Evolutionary conservation across 805 yeast species (phyloP).

Genomic region (Hanseniaspora occidentalis): DNA sequence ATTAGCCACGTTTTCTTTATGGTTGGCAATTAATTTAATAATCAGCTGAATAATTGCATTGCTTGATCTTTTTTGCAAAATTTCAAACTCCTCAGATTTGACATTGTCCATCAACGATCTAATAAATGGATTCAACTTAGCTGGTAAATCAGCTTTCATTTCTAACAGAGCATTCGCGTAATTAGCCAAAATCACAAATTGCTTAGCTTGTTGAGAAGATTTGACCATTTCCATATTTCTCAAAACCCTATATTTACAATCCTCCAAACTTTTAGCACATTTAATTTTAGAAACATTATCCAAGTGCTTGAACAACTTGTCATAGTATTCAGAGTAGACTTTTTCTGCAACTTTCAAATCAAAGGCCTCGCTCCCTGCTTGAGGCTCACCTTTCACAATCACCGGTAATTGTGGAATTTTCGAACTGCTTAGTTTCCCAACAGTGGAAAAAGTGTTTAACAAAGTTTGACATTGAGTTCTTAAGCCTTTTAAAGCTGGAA

Average conservation of each 20-base stretch:
- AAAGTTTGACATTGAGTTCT: constrained; percentile 81
- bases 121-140: constrained; percentile 78
- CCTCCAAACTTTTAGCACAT: constrained; percentile 62
- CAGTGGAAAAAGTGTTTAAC: constrained; percentile 62
- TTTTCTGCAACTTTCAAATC: constrained; percentile 65
- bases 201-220: constrained; percentile 36
- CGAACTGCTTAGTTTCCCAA: constrained; percentile 57
- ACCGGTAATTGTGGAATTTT: constrained; percentile 77
- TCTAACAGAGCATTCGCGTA: constrained; percentile 66
- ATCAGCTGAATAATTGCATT: constrained; percentile 54
- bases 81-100: constrained; percentile 54
- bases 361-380: constrained; percentile 91
- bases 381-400: constrained; percentile 85
- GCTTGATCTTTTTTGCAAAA: constrained; percentile 64
- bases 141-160: constrained; percentile 48
- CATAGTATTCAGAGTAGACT: constrained; percentile 49
- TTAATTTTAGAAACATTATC: constrained; percentile 59
- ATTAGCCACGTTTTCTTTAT: constrained; percentile 67
- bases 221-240: constrained; percentile 60
- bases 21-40: constrained; percentile 38
- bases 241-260: constrained; percentile 55
- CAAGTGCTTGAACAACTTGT: constrained; percentile 48
- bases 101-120: constrained; percentile 87
- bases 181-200: constrained; percentile 53
- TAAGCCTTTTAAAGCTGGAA: constrained; percentile 73